A percentile compares a stretch with the other conserved stretches of the same genome.
Evolutionary conservation across 140 eudicot species (phyloP).

Genomic region (Erigeron philadelphicus): DNA sequence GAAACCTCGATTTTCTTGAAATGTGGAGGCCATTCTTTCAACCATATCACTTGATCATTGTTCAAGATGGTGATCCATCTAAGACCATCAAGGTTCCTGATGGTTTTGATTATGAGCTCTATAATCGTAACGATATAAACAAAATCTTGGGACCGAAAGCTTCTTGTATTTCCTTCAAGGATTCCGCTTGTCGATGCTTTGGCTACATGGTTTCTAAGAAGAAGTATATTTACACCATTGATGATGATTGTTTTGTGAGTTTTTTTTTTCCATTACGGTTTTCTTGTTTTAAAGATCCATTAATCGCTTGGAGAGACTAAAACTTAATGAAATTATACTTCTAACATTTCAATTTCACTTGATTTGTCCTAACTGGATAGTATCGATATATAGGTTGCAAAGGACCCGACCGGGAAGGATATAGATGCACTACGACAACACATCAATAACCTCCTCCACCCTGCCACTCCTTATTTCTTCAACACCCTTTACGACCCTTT

Average conservation of each 20-base stretch:
- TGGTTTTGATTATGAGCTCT: constrained; percentile 72
- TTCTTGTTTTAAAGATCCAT: not conserved
- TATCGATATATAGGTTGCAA: constrained; percentile 57
- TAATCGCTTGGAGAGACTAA: not conserved
- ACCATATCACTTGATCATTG: constrained; percentile 75
- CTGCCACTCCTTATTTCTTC: constrained; percentile 89
- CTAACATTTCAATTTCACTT: too few species aligned
- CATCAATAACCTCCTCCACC: constrained; percentile 70
- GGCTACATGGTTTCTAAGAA: constrained; percentile 88
- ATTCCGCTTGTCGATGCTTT: constrained; percentile 92
- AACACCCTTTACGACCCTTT: constrained; percentile 86
- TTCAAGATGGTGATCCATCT: constrained; percentile 89
- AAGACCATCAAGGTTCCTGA: constrained; percentile 69
- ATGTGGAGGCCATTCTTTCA: constrained; percentile 93
- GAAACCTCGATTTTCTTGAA: constrained; percentile 82
- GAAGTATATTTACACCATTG: constrained; percentile 92
- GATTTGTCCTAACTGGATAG: not conserved
- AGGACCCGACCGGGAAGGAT: constrained; percentile 72
- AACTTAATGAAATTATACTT: too few species aligned
- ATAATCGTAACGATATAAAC: constrained; percentile 78
- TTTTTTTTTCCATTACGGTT: not conserved
- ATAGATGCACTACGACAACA: constrained; percentile 83
- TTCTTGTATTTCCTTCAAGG: constrained; percentile 79
- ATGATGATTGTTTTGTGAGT: constrained; percentile 94
- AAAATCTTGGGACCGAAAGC: constrained; percentile 71